phyloP scores from a whole-genome alignment of 805 yeast genomes.

The Lipomyces chichibuensis region DNA sequence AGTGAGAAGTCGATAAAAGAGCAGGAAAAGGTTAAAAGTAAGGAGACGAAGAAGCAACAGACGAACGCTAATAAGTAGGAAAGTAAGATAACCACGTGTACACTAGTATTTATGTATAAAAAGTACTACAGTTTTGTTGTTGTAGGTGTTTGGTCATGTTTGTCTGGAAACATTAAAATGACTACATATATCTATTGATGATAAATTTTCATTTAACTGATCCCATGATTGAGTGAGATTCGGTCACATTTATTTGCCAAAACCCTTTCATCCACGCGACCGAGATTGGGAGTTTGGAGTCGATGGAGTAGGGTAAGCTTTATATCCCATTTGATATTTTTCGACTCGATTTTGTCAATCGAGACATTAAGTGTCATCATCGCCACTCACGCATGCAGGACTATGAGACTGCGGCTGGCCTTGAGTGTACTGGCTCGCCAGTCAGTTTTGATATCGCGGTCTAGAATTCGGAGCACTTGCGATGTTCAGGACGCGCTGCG shows the following conservation, averaged over 20 bases:
- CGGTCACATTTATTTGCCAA: too few relatives aligned
- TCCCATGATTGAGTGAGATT: too few relatives aligned
- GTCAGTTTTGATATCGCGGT: not conserved
- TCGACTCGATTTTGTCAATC: not conserved
- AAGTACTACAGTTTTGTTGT: not conserved
- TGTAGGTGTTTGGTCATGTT: not conserved
- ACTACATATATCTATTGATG: not conserved
- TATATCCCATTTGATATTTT: not conserved
- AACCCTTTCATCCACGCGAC: too few relatives aligned
- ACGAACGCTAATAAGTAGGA: not conserved
- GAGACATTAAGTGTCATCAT: not conserved
- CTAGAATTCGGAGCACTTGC: not conserved
- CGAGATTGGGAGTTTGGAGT: too few relatives aligned
- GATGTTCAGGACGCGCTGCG: not conserved
- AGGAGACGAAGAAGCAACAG: not conserved
- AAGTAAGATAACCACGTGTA: not conserved
- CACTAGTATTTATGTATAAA: not conserved
- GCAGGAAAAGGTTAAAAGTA: conserved; percentile 29
- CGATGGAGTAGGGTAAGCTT: not conserved
- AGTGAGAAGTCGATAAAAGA: not conserved
- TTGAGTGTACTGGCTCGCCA: not conserved
- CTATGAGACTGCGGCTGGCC: not conserved
- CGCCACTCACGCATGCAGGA: not conserved
- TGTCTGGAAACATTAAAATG: not conserved
- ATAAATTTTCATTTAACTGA: too few relatives aligned